Base-by-base conservation (phyloP, 352 stramenopile species). In the Pythium periplocum region DNA sequence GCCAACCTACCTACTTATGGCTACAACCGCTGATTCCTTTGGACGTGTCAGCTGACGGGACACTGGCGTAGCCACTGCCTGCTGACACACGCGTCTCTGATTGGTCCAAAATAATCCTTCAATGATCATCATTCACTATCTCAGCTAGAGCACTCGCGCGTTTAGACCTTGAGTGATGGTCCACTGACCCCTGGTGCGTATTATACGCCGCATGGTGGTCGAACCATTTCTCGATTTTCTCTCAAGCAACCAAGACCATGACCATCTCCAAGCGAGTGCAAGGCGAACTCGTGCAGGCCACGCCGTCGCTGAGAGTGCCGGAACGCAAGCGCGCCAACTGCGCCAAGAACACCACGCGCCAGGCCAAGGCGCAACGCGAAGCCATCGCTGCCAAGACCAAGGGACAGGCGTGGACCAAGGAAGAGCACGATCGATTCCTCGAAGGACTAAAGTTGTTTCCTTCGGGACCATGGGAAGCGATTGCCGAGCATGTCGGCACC, bases 241-340 rank as follows among this genome's bases (percentile, higher is more conserved):
- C 17, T 35, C n/a, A 33, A 4, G 36, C 30, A 8, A 52, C 35
- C 17, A 4, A 26, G 4, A 53, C 4, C 11, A 69, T 70, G 62
- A 70, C 62, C 11, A 70, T 70, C 54, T 63, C 62, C 33, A 66
- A 57, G 38, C 62, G 62, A 12, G 62, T 70, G 17, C 61, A 70
- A 40, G 53, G 55, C 34, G 62, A 70, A 46, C 62, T 70, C 10
- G 45, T 64, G 31, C 51, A 59, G 37, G 57, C 57, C 5, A 31
- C 56, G 1, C 32, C 49, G 12, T n/a, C 26, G 0, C 10, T 58
- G 30, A 40, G 56, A 43, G 41, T 49, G 6, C 40, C 53, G 12
- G 26, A 39, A 52, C 57, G 46, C 40, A 62, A 62, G 48, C 55
- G 55, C 38, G 17, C 57, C 7, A 61, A 49, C 39, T 64, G 55